Evolutionary conservation across 2,329 filamentous ascomycete genomes (phyloP).

Genomic region (Diaporthe sp.): DNA sequence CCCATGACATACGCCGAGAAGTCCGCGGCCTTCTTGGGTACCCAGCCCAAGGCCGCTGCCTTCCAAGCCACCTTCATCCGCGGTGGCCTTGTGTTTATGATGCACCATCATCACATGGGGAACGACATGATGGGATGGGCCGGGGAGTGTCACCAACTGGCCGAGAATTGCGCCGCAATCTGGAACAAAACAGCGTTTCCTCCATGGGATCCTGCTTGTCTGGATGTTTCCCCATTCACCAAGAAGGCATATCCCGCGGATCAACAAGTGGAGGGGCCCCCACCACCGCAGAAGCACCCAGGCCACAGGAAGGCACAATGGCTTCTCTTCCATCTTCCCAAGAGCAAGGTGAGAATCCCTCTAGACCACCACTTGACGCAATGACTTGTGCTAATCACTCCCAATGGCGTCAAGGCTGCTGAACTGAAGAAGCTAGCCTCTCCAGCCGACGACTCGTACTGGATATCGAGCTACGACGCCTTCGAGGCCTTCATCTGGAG

Average conservation of each 20-base stretch:
- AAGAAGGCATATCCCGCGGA: slow-evolving; percentile 40
- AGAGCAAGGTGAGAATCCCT: slow-evolving; percentile 51
- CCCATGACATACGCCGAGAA: slow-evolving; percentile 50
- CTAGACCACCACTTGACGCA: no score
- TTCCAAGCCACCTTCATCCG: slow-evolving; percentile 45
- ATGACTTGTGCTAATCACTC: neutral
- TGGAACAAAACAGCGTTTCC: slow-evolving; percentile 47
- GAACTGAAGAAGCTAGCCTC: slow-evolving; percentile 55
- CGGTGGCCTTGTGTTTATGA: slow-evolving; percentile 10
- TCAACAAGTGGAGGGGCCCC: slow-evolving; percentile 51
- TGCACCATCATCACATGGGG: slow-evolving; percentile 55
- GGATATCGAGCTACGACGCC: slow-evolving; percentile 63
- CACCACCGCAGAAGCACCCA: slow-evolving; percentile 48
- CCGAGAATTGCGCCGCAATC: slow-evolving; percentile 54
- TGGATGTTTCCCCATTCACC: slow-evolving; percentile 53
- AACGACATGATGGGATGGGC: slow-evolving; percentile 60
- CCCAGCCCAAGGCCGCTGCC: slow-evolving; percentile 51
- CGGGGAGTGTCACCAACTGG: slow-evolving; percentile 54
- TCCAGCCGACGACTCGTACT: slow-evolving; percentile 49
- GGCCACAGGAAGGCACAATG: slow-evolving; percentile 46
- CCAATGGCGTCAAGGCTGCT: slow-evolving; percentile 43
- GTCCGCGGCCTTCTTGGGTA: slow-evolving; percentile 52
- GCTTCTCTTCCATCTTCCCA: slow-evolving; percentile 59
- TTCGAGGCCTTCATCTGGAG: slow-evolving; percentile 58
- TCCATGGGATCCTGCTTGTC: slow-evolving; percentile 52